Evolutionary conservation across 768 basidiomycete species (phyloP), one percentile per base, ranked within the genome.

Genomic region (Amanita rubescens): DNA sequence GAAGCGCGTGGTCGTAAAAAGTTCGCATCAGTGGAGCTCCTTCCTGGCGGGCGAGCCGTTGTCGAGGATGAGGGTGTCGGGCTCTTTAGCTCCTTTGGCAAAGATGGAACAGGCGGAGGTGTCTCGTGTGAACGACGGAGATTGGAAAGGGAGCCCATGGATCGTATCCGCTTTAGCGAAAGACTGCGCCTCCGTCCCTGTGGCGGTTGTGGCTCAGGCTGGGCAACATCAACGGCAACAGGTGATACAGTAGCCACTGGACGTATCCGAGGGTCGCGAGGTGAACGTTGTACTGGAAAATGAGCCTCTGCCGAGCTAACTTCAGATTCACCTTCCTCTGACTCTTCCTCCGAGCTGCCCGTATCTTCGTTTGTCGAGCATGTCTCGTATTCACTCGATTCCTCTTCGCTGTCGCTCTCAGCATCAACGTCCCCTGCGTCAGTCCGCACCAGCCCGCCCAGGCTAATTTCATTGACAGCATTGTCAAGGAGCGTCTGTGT

Each of bases 341-440:
- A 34, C 12, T 39, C 45, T 47, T 48, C 46, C 10, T 24, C 45
- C 38, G 37, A 34, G 25, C 38, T 42, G 3, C n/a, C 46, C 35
- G 33, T 25, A 37, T 62, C 57, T 43, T 59, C 56, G 15, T 61
- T 61, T 38, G 60, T 65, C 53, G 68, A 66, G 24, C 34, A 24
- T 46, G 52, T 45, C 38, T 72, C 71, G 53, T 71, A 71, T 45
- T 78, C 74, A 53, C 67, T 73, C 1, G 70, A 69, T 6, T 75
- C 75, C 2, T 75, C 75, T 43, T 75, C 75, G 32, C 68, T 71
- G 33, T 76, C 75, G 20, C 78, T 80, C 60, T 91, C 86, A 3
- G 85, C 90, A 5, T 83, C 87, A 49, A 92, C 67, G 60, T 94
- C 94, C 47, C 85, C 76, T 8, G 82, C 90, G 62, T 92, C 89